Evolutionary conservation across 1,284 basidiomycete species (phyloP).

Genomic region (Ustilago sp.): DNA sequence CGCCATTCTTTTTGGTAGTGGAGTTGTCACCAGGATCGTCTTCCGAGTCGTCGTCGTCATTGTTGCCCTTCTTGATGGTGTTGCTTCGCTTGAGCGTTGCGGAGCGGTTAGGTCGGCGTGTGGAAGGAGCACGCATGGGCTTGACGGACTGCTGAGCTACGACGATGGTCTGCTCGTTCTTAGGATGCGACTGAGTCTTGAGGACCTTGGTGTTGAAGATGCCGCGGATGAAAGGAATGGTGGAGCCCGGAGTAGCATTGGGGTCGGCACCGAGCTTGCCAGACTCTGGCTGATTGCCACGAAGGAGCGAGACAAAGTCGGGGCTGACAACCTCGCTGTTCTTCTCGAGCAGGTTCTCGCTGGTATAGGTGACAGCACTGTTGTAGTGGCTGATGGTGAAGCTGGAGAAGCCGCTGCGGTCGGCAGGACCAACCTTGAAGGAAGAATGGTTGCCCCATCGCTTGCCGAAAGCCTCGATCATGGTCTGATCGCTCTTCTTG

Average conservation of each 20-base stretch:
- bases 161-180: constrained; percentile 92
- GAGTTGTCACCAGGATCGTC: constrained; percentile 56
- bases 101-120: constrained; percentile 51
- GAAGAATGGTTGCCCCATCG: constrained; percentile 92
- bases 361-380: constrained; percentile 89
- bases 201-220: constrained; percentile 89
- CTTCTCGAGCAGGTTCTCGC: constrained; percentile 86
- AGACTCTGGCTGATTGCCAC: constrained; percentile 72
- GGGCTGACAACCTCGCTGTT: constrained; percentile 88
- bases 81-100: constrained; percentile 55
- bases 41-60: constrained; percentile 73
- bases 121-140: constrained; percentile 89
- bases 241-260: constrained; percentile 55
- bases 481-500: constrained; percentile 91
- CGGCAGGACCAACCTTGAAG: constrained; percentile 73
- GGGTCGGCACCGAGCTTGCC: constrained; percentile 62
- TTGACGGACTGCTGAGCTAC: constrained; percentile 91
- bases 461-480: constrained; percentile 93
- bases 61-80: constrained; percentile 73
- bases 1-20: constrained; percentile 34
- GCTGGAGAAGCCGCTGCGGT: constrained; percentile 83
- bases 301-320: constrained; percentile 89
- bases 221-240: constrained; percentile 82
- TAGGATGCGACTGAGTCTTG: constrained; percentile 87
- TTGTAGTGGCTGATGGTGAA: constrained; percentile 94